These are phyloP conservation scores for Leishmania tropica DNA, from an alignment of 208 protist species.

Conservation along the genomic window DNA sequence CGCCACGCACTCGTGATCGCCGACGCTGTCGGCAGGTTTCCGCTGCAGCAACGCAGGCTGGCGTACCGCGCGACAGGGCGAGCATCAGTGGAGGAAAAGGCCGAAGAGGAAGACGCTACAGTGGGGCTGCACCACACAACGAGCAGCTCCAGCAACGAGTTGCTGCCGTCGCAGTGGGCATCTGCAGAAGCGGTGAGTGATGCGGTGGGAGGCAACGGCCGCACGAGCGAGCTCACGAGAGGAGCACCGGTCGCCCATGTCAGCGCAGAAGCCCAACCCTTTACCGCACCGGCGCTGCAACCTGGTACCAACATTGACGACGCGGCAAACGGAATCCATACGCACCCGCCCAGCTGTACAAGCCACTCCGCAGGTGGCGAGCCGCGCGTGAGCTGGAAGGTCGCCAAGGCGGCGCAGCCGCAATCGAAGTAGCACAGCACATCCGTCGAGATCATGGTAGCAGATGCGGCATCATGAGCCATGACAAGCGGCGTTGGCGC, in stretches of 20 bases:
- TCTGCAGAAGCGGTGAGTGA: not conserved
- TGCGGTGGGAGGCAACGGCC: not conserved
- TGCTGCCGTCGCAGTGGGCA: not conserved
- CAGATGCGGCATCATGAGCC: not conserved
- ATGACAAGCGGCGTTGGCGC: not conserved
- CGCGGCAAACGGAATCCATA: conserved; percentile 6
- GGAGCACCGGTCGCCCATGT: not conserved
- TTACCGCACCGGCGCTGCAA: not conserved
- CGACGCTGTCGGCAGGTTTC: not conserved
- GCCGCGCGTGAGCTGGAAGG: conserved; percentile 6
- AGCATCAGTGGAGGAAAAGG: not conserved
- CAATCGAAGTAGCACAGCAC: conserved; percentile 24
- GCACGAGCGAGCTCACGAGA: conserved; percentile 12
- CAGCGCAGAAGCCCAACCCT: not conserved
- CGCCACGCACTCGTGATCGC: not conserved
- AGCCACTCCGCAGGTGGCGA: not conserved
- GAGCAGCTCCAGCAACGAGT: conserved; percentile 3
- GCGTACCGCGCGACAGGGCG: not conserved
- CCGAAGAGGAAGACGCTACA: not conserved
- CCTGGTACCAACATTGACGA: not conserved
- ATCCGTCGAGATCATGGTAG: not conserved
- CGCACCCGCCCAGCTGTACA: not conserved
- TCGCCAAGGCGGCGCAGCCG: conserved; percentile 27
- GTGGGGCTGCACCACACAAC: conserved; percentile 10
- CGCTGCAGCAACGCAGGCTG: not conserved